These are phyloP conservation scores for Pichia sp. DNA, from an alignment of 1,139 yeast genomes.

Conservation along the genomic window DNA sequence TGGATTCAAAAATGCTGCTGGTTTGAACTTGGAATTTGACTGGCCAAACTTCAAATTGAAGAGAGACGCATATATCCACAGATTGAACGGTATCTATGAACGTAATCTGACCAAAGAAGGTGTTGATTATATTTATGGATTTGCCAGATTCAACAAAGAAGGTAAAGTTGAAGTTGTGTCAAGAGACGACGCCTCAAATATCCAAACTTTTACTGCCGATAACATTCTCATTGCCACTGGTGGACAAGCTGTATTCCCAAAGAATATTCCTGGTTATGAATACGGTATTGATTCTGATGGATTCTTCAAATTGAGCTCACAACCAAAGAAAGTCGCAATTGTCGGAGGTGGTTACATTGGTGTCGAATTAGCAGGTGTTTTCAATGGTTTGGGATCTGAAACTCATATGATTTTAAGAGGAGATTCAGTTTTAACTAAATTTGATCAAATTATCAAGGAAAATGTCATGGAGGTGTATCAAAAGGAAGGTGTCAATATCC, in stretches of 20 bases:
- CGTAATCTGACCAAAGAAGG: conserved; percentile 81
- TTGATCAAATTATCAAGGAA: conserved; percentile 74
- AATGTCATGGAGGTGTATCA: conserved; percentile 74
- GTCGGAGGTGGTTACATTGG: conserved; percentile 99
- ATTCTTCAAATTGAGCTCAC: conserved; percentile 68
- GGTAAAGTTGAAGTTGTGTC: conserved; percentile 75
- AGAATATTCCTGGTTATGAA: conserved; percentile 68
- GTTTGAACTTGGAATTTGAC: conserved; percentile 39
- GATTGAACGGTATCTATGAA: conserved; percentile 90
- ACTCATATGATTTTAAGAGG: conserved; percentile 87
- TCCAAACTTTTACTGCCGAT: conserved; percentile 61
- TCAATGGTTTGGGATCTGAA: conserved; percentile 81
- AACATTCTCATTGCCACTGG: conserved; percentile 88
- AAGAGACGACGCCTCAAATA: conserved; percentile 43
- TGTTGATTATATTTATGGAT: conserved; percentile 83
- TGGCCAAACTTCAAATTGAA: conserved; percentile 77
- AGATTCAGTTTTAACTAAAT: conserved; percentile 78
- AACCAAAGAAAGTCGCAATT: conserved; percentile 87
- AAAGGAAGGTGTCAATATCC: conserved; percentile 72
- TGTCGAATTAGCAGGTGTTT: conserved; percentile 89
- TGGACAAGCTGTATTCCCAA: conserved; percentile 73
- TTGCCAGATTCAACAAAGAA: conserved; percentile 63
- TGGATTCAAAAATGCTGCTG: conserved; percentile 49
- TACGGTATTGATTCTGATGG: conserved; percentile 88
- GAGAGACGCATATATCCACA: conserved; percentile 82